Evolutionary conservation across 2,329 filamentous ascomycete genomes (phyloP).

Genomic region (Colletotrichum cuscutae): DNA sequence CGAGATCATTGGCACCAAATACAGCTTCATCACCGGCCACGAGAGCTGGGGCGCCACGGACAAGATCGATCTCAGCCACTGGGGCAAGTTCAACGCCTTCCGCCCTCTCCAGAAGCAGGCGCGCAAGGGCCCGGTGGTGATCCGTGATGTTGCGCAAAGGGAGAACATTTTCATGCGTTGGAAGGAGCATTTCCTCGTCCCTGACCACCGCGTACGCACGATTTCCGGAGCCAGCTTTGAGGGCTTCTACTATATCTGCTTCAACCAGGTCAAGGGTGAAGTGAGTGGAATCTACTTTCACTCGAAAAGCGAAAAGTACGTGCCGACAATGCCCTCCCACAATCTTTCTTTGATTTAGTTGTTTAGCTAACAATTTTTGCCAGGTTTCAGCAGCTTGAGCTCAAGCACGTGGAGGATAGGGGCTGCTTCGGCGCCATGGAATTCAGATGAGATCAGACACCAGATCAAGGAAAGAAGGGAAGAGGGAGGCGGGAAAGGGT

Average conservation of each 20-base stretch:
- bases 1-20: slow-evolving; percentile 95
- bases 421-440: slow-evolving; percentile 90
- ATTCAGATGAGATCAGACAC: slow-evolving; percentile 62
- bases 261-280: slow-evolving; percentile 88
- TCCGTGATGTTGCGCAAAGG: slow-evolving; percentile 78
- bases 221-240: slow-evolving; percentile 97
- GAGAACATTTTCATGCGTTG: slow-evolving; percentile 98
- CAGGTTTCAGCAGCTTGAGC: slow-evolving; percentile 91
- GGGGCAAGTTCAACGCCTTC: slow-evolving; percentile 90
- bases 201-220: slow-evolving; percentile 89
- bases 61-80: slow-evolving; percentile 92
- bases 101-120: slow-evolving; percentile 74
- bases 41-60: slow-evolving; percentile 91
- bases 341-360: neutral
- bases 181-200: slow-evolving; percentile 98
- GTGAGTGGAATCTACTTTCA: slow-evolving; percentile 98
- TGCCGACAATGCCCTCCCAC: slow-evolving; percentile 38
- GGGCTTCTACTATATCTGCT: slow-evolving; percentile 99
- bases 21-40: slow-evolving; percentile 92
- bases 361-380: slow-evolving; percentile 18
- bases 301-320: slow-evolving; percentile 95
- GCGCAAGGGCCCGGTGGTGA: slow-evolving; percentile 63
- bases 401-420: slow-evolving; percentile 86
- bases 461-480: slow-evolving; percentile 3
- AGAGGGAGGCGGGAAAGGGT: neutral